Base-by-base conservation (phyloP, 2,329 filamentous ascomycete species). In the Neonectria hederae region DNA sequence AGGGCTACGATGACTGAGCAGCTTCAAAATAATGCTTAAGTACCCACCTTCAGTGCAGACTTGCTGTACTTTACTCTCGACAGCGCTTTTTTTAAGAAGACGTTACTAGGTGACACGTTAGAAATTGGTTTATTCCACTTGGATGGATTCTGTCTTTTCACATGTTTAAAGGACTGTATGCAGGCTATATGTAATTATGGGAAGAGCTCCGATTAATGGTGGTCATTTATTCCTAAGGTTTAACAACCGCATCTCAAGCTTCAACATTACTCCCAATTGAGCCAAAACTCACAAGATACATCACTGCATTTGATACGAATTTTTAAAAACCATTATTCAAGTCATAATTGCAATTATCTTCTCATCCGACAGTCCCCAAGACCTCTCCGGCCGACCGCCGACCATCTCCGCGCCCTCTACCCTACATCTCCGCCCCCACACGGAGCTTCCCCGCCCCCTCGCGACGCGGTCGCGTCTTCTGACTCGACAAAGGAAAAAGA, bases 341-440 rank as follows among this genome's bases (percentile, higher is more conserved):
- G n/a, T 52, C 59, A 26, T 52, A 40, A 9, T 19, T 38, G 19
- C 28, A 52, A 52, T 38, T 46, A 52, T 52, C 46, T 6, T 51
- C 13, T 32, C n/a, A 32, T 38, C 42, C 21, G 38, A 54, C n/a
- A 24, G 42, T 21, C 30, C 24, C 48, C 38, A n/a, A 38, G 40
- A 21, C 10, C 14, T 48, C 19, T 24, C 49, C 21, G 57, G 30
- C 26, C 11, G n/a, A 26, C 26, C 24, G 10, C 53, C 5, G 17
- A 22, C 22, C 17, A 14, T 48, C 49, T 60, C 57, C 57, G 51
- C 6, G 17, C 17, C 1, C 30, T 3, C 14, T 60, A 60, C 57
- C 57, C 57, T 60, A 54, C 57, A 48, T 21, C 30, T n/a, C 57
- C 57, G 57, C 13, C 49, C 19, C 10, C 6, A 48, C 28, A 28